These are phyloP conservation scores for Crucibulum laeve DNA, from an alignment of 768 basidiomycete species.

Conservation along the genomic window DNA sequence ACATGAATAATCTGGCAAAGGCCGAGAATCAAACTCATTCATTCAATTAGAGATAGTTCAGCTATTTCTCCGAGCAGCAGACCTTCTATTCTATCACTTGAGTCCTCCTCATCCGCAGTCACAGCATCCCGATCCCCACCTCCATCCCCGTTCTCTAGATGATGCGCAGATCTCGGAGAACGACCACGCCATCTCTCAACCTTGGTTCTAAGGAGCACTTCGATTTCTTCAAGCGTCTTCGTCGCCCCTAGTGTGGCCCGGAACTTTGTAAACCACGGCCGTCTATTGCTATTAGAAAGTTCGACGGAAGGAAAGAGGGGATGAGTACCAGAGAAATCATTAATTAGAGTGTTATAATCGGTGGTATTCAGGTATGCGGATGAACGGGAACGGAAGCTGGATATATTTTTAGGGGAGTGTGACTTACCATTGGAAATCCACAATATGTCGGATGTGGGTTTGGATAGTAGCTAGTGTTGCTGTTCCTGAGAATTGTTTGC, in stretches of 20 bases:
- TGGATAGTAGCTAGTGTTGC: slow-evolving; percentile 47
- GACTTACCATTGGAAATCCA: slow-evolving; percentile 64
- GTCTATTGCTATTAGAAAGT: slow-evolving; percentile 33
- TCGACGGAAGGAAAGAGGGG: slow-evolving; percentile 7
- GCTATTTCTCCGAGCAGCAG: too few relatives aligned
- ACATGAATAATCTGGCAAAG: too few relatives aligned
- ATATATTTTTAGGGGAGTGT: neutral
- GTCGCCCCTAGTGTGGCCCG: slow-evolving; percentile 39
- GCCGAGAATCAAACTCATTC: neutral
- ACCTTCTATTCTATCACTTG: slow-evolving; percentile 7
- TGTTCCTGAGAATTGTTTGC: slow-evolving; percentile 45
- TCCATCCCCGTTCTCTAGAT: slow-evolving; percentile 11
- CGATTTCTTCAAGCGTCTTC: slow-evolving; percentile 40
- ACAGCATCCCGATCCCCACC: slow-evolving; percentile 8
- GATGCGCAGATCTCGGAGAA: slow-evolving; percentile 18
- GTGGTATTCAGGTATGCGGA: neutral
- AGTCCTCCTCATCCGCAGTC: slow-evolving; percentile 6
- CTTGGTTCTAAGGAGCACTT: slow-evolving; percentile 34
- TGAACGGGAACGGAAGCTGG: neutral
- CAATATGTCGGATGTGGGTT: slow-evolving; percentile 63
- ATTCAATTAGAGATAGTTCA: neutral
- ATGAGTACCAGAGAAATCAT: slow-evolving; percentile 9
- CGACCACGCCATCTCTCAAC: slow-evolving; percentile 48
- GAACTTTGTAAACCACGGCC: slow-evolving; percentile 56
- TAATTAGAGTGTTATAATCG: too few relatives aligned